Percentiles rank a stretch among this genome's conserved stretches.
phyloP scores from a whole-genome alignment of 2,329 filamentous ascomycete species.

The Aspergillus nomiae region DNA sequence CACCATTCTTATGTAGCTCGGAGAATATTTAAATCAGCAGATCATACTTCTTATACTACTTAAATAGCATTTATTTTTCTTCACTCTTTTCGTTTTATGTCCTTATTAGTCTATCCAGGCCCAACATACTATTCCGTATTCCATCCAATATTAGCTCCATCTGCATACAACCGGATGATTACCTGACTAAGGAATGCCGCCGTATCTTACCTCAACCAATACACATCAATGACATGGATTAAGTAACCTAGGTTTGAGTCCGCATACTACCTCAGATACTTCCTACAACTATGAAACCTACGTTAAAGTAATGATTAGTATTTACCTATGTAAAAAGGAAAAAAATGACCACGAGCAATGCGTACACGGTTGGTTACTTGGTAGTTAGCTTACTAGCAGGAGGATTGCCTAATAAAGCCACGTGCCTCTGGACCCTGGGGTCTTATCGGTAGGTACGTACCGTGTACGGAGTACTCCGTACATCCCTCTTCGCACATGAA shows the following conservation, averaged over 20 bases:
- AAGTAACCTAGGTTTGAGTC: neutral
- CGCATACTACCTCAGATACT: neutral
- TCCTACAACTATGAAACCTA: neutral
- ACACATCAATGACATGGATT: neutral
- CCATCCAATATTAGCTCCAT: neutral
- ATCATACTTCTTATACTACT: neutral
- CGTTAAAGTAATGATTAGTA: too few relatives aligned
- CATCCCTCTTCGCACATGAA: neutral
- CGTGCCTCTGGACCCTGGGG: neutral
- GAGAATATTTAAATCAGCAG: constrained; percentile 14
- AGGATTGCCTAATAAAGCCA: neutral
- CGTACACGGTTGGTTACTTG: too few relatives aligned
- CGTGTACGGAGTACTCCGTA: too few relatives aligned
- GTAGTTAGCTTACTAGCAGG: too few relatives aligned
- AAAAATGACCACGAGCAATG: neutral
- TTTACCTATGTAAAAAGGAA: neutral
- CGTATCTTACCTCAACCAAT: neutral
- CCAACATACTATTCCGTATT: too few relatives aligned
- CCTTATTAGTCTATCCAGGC: neutral
- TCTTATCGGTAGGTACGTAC: neutral
- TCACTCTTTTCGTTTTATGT: neutral
- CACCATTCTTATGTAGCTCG: neutral
- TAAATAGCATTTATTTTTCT: neutral
- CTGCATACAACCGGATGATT: neutral
- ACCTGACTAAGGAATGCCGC: neutral